Evolutionary conservation across 208 protist genomes (phyloP).

Genomic region (Trypanosoma vivax): DNA sequence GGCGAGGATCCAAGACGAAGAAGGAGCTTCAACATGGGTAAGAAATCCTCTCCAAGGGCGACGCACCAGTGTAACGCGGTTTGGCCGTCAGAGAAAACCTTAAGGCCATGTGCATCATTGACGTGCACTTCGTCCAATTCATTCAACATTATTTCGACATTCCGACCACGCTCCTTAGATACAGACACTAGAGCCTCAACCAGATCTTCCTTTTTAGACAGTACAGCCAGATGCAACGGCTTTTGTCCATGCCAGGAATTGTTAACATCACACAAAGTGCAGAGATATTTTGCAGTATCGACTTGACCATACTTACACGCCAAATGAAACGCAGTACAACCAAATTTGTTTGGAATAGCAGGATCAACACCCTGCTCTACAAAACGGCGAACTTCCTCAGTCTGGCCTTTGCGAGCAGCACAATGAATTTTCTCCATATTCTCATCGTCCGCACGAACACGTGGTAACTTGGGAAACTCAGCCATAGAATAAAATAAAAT

Average conservation of each 20-base stretch:
- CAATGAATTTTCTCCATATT: slow-evolving; percentile 87
- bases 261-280: slow-evolving; percentile 44
- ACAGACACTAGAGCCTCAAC: slow-evolving; percentile 56
- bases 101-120: slow-evolving; percentile 38
- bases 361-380: slow-evolving; percentile 64
- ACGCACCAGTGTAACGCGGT: slow-evolving; percentile 82
- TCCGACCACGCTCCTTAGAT: slow-evolving; percentile 41
- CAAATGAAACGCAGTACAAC: slow-evolving; percentile 82
- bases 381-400: slow-evolving; percentile 68
- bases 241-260: slow-evolving; percentile 75
- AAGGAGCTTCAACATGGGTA: slow-evolving; percentile 67
- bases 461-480: slow-evolving; percentile 54
- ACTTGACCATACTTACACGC: slow-evolving; percentile 79
- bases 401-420: slow-evolving; percentile 70
- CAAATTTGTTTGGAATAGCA: slow-evolving; percentile 75
- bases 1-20: slow-evolving; percentile 56
- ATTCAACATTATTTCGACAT: slow-evolving; percentile 60
- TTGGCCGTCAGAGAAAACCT: slow-evolving; percentile 53
- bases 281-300: slow-evolving; percentile 60
- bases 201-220: slow-evolving; percentile 57
- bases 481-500: too few species aligned
- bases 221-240: slow-evolving; percentile 74
- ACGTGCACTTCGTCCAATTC: slow-evolving; percentile 74
- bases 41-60: slow-evolving; percentile 51
- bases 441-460: slow-evolving; percentile 78